Base-by-base conservation (phyloP, 2,329 filamentous ascomycete species). In the Cladosporium phlei region DNA sequence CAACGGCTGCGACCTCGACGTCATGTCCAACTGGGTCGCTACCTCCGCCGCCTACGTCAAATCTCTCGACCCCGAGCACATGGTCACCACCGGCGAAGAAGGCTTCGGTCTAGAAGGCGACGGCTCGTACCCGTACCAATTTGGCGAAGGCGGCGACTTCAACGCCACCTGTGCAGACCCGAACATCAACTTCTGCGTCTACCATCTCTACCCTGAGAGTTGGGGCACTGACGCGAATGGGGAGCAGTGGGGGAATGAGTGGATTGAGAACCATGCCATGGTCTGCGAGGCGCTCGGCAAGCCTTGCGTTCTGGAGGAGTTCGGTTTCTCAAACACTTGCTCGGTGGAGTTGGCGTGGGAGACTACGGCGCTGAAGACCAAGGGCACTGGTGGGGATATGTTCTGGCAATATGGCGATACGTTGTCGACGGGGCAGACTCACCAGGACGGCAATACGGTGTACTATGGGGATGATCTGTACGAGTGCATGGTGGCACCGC, bases 1-100 rank as follows among this genome's bases (percentile, higher is more conserved):
- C 66, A 69, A 73, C 11, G 74, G 77, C 10, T 86, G 82, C 59
- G 66, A 69, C 30, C 75, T 77, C 1, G 70, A 72, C 6, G 72
- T 82, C 17, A 70, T 85, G 50, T 74, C 72, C 27, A 69, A 76
- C 35, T 86, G 82, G 83, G 79, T 79, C 14, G 66, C 69, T 30
- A 64, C 64, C 4, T 78, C 74, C 2, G 80, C 76, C 20, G 64
- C 69, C 7, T 85, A 83, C 59, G 77, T 86, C 64, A 85, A 85
- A 64, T 73, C 69, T 10, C 68, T 85, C 10, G 82, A 85, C 56
- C 53, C 71, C 1, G 60, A 72, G 37, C 82, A 83, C 60, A 75
- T 84, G 70, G 79, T 84, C 30, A 75, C 76, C 0, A 70, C 81
- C 16, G 80, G 82, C 12, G 80, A 84, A 52, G 82, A 85, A 61